Evolutionary conservation across 345 rosid species (phyloP), one percentile per base, ranked within the genome.

Genomic region (Zanthoxylum bungeanum): DNA sequence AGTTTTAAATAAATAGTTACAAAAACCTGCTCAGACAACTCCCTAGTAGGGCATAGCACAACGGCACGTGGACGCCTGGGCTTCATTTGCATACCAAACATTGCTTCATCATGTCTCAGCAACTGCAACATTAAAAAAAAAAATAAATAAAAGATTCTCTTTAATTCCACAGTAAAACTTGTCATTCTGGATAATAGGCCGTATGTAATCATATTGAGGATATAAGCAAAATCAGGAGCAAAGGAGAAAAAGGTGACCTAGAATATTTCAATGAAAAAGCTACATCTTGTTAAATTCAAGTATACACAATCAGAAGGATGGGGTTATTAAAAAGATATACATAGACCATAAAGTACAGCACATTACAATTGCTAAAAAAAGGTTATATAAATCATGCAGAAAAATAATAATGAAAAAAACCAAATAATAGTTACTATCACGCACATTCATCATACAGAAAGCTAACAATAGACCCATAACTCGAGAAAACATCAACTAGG

Each of bases 31-130:
- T 94, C 98, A 58, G 88, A 85, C n/a, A 92, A 84, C 85, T 94
- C 98, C 68, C 98, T 89, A 0, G 98, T 94, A 17, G 98, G 98
- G 70, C 97, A 90, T 36, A 92, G 85, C 76, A 94, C 97, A 75
- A 94, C 85, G 36, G 97, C 97, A 76, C 98, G 87, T 7, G 98
- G 98, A 40, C 93, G 92, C 80, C 92, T 82, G 24, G 98, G 95
- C 85, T 84, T 94, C 83, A 85, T 86, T 65, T 77, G 81, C 79
- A 72, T 83, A 28, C 98, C 98, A 49, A 81, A 72, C 33, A 73
- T 25, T 36, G 85, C 89, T 72, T 94, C 98, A 72, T 94, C 98
- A 75, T 64, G 84, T 76, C 97, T 92, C 82, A 94, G 79, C 85
- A 94, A 73, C 98, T 92, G 75, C 70, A 77, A 55, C 63, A 52